phyloP scores from a whole-genome alignment of 2,329 filamentous ascomycete genomes.

The Bertia moriformis region DNA sequence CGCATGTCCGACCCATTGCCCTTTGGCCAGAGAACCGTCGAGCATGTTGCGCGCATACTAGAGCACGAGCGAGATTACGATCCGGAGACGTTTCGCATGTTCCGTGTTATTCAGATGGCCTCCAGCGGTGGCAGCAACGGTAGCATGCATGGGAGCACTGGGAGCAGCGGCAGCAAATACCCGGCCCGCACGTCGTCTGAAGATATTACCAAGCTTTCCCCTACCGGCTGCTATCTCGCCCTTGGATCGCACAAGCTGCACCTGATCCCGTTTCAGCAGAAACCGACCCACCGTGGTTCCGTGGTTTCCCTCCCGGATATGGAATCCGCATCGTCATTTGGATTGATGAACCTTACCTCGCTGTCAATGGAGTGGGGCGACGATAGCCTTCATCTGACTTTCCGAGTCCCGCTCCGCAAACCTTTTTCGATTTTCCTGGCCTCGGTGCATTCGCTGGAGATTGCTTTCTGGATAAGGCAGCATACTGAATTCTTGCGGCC shows the following conservation, averaged over 20 bases:
- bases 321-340: constrained; percentile 33
- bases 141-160: no score
- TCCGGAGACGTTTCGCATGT: constrained; percentile 50
- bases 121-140: no score
- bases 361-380: constrained; percentile 45
- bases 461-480: background rate
- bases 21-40: constrained; percentile 42
- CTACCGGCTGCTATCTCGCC: constrained; percentile 53
- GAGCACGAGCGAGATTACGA: constrained; percentile 58
- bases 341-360: constrained; percentile 45
- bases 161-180: constrained; percentile 33
- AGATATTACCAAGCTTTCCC: constrained; percentile 48
- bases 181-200: constrained; percentile 44
- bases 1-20: constrained; percentile 32
- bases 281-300: constrained; percentile 18
- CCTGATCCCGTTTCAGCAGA: constrained; percentile 32
- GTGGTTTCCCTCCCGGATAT: constrained; percentile 36
- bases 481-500: background rate
- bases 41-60: constrained; percentile 45
- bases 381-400: constrained; percentile 52
- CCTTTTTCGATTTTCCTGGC: constrained; percentile 5
- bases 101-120: constrained; percentile 39
- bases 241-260: constrained; percentile 58
- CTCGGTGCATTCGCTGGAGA: background rate
- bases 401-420: constrained; percentile 20